Base-by-base conservation (phyloP, 768 basidiomycete species). In the Mycena pura region DNA sequence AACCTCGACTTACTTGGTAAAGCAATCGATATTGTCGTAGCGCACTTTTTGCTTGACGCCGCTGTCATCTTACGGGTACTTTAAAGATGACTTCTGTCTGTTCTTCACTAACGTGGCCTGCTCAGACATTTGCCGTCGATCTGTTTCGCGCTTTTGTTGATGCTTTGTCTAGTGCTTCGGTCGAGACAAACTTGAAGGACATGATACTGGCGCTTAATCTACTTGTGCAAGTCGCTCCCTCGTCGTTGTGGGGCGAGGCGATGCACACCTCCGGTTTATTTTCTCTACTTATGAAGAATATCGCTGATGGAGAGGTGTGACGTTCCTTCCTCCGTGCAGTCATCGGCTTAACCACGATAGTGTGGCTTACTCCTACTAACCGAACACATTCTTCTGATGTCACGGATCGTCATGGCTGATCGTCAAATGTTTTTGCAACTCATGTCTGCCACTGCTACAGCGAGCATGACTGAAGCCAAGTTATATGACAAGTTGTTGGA, bases 251-350 rank as follows among this genome's bases (percentile, higher is more conserved):
- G 92, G 92, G 85, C 0, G 86, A 86, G 68, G 74, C 90, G 3
- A 74, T 96, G 71, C 90, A 95, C 68, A 73, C 75, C 3, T 90
- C 91, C 1, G 90, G 91, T 11, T 82, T 95, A 29, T 94, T 96
- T 69, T 75, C 82, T 17, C 77, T 81, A 36, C 65, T 93, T 15
- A 67, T 93, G 22, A 82, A 82, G 56, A 81, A 81, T 5, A 74
- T 94, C 13, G 75, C 85, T 4, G 85, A 88, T 22, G 89, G 88
- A 62, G 86, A 93, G 77, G 91, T 91, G 69, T 39, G n/a, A 44
- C 55, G 10, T 41, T 19, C 14, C 27, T 14, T 7, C 8, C 5
- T 24, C 52, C 53, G 39, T 38, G 43, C 40, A 41, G 40, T 15
- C 10, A 29, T 38, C 5, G 15, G 49, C 58, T 63, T 14, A 54